Evolutionary conservation across 768 basidiomycete genomes (phyloP).

Genomic region (Macrolepiota fuliginosa): DNA sequence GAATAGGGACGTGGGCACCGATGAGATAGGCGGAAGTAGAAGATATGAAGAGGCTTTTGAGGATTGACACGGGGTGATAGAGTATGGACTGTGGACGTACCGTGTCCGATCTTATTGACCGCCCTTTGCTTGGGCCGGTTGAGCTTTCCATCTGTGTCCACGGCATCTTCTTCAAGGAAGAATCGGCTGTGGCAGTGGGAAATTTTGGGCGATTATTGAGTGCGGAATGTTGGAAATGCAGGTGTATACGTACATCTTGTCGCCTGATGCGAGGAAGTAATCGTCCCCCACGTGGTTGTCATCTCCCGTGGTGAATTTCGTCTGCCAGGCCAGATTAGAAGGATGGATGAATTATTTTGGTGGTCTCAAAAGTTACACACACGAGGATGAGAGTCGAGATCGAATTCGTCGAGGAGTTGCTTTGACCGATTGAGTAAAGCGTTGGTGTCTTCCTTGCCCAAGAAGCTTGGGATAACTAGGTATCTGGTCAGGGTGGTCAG

Average conservation of each 20-base stretch:
- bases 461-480: constrained; percentile 73
- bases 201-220: not conserved
- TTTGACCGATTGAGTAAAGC: constrained; percentile 70
- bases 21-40: not conserved
- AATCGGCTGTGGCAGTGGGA: constrained; percentile 48
- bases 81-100: constrained; percentile 33
- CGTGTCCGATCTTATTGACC: constrained; percentile 96
- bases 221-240: not conserved
- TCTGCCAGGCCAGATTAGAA: constrained; percentile 43
- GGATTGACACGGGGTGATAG: constrained; percentile 6
- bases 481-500: constrained; percentile 48
- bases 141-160: constrained; percentile 68
- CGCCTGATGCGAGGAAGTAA: constrained; percentile 89
- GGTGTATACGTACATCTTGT: constrained; percentile 64
- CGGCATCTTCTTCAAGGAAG: constrained; percentile 90
- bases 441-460: constrained; percentile 52
- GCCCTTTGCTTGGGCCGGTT: constrained; percentile 68
- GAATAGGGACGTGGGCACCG: not conserved
- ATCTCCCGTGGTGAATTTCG: constrained; percentile 84
- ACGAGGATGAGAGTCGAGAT: constrained; percentile 73
- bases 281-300: constrained; percentile 83
- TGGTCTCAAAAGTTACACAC: constrained; percentile 37
- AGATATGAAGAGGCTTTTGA: constrained; percentile 1
- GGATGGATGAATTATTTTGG: not conserved
- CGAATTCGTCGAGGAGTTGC: constrained; percentile 76